phyloP scores from a whole-genome alignment of 495 filamentous ascomycete genomes.

The Neurospora sp. region DNA sequence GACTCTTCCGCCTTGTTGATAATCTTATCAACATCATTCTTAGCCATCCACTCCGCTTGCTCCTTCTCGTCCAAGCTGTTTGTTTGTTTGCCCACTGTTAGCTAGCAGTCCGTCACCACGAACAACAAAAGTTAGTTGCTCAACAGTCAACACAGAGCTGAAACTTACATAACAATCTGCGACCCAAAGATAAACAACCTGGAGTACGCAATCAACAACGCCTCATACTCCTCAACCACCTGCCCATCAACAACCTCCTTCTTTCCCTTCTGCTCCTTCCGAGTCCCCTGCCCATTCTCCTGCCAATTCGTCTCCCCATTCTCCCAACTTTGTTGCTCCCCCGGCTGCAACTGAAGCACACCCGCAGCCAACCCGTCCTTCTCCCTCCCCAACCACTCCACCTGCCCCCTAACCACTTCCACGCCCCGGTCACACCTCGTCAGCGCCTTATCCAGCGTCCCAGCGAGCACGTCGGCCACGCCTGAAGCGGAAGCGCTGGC shows the following conservation, averaged over 20 bases:
- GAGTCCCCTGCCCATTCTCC: not conserved
- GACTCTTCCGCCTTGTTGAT: not conserved
- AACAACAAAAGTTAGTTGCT: not conserved
- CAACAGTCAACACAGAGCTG: not conserved
- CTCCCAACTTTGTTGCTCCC: not conserved
- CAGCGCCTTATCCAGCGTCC: not conserved
- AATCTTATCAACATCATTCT: not conserved
- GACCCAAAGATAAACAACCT: conserved; percentile 1
- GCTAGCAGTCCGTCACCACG: not conserved
- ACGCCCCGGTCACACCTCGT: not conserved
- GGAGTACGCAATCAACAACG: not conserved
- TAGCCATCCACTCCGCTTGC: not conserved
- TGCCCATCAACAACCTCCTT: not conserved
- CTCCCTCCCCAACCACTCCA: not conserved
- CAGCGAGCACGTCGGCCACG: not conserved
- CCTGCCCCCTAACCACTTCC: not conserved
- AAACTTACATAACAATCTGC: not conserved
- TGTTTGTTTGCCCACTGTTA: not conserved
- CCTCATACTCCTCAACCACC: not conserved
- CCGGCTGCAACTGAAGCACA: not conserved
- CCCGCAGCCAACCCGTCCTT: not conserved
- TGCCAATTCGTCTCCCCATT: not conserved
- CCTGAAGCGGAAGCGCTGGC: not conserved
- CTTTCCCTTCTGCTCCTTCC: not conserved
- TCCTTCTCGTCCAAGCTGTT: not conserved